These are phyloP conservation scores for Ascochyta koolunga DNA, from an alignment of 2,329 filamentous ascomycete genomes.

Conservation along the genomic window DNA sequence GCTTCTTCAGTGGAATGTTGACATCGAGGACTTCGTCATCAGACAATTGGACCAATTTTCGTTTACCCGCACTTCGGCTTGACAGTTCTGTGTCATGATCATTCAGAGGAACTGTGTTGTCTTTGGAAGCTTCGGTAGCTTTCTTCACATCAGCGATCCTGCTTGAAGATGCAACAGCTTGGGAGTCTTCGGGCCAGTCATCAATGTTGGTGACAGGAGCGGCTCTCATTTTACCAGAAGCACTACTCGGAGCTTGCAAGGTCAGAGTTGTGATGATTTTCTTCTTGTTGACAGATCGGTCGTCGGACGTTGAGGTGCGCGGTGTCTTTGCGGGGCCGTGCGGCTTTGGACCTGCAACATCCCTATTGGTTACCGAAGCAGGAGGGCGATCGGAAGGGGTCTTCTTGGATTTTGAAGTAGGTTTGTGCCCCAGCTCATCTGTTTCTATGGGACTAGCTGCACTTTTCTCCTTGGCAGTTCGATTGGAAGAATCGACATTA, in stretches of 20 bases:
- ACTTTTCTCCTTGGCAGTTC: neutral
- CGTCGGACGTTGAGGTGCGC: neutral
- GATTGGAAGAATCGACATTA: neutral
- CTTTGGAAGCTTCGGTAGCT: neutral
- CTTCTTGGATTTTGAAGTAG: neutral
- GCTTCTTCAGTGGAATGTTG: neutral
- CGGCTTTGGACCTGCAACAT: neutral
- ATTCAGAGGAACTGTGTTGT: neutral
- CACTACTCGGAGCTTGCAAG: neutral
- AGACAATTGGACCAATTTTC: neutral
- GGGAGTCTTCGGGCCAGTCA: neutral
- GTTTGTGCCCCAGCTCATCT: neutral
- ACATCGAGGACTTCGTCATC: neutral
- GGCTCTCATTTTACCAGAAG: neutral
- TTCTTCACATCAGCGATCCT: neutral
- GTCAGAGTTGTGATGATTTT: too few species aligned
- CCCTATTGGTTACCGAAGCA: neutral
- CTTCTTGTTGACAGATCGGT: neutral
- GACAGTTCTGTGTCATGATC: neutral
- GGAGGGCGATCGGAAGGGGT: neutral
- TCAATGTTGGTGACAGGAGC: neutral
- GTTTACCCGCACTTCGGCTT: neutral
- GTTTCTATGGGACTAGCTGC: neutral
- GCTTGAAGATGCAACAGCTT: neutral
- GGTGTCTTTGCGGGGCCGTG: neutral